Evolutionary conservation across 805 yeast genomes (phyloP), one percentile per base, ranked within the genome.

Genomic region (Starmerella gropengiesseri): DNA sequence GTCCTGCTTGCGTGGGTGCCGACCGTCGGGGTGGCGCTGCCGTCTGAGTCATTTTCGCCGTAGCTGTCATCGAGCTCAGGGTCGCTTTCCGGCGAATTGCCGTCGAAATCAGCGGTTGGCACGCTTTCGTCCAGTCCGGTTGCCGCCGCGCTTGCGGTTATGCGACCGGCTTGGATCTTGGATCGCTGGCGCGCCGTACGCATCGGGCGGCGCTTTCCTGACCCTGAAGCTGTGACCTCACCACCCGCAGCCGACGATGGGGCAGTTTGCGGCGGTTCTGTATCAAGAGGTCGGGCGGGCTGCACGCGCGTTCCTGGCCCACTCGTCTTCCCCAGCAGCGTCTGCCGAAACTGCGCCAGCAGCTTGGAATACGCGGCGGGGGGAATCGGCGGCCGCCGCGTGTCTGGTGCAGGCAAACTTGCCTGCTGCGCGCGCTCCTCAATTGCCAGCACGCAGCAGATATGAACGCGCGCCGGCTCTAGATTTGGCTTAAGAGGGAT

Each of bases 401-500:
- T 31, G n/a, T 43, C 42, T 7, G 53, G 53, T 5, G 11, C 19
- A 9, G 49, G 46, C 5, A 48, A 32, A 2, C 13, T 31, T 1
- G 38, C 37, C 41, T 37, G 16, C 5, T 38, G 43, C 9, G 39
- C 31, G 8, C 41, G 41, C 36, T 37, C 38, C 38, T 51, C 53
- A 7, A 41, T 40, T 2, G 58, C 58, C 12, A 53, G 30, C 4
- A 43, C 47, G 22, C 54, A 49, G 42, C 58, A 53, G 2, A 53
- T 29, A 23, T 53, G 49, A 5, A 44, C 22, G 1, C 58, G 33
- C 7, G 57, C 58, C 5, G 53, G 49, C 39, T 53, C 57, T 33
- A 50, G 52, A 11, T 20, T 42, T 13, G 56, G 50, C 21, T 53
- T 53, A 14, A 53, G 23, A 4, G 49, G 42, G 14, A 54, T 33